phyloP scores from a whole-genome alignment of 805 yeast genomes.

The Maudiozyma bulderi region DNA sequence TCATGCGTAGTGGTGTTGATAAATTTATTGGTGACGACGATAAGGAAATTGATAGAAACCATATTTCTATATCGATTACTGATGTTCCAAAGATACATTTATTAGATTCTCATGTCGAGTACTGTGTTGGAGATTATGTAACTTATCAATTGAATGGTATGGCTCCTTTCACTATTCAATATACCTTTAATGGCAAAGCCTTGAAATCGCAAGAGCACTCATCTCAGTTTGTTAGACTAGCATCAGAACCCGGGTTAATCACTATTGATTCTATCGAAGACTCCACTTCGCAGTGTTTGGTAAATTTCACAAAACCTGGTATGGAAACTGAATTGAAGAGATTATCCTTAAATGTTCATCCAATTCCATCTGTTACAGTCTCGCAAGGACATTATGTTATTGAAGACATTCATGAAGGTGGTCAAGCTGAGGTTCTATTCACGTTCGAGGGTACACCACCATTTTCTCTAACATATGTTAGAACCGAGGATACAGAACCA shows the following conservation, averaged over 20 bases:
- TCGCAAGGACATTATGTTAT: conserved; percentile 66
- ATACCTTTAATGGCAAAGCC: conserved; percentile 55
- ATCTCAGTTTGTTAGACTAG: conserved; percentile 54
- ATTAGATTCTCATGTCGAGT: conserved; percentile 37
- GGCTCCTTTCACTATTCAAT: conserved; percentile 69
- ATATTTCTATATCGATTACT: conserved; percentile 51
- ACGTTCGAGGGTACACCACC: conserved; percentile 86
- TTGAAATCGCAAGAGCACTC: conserved; percentile 47
- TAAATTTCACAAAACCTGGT: conserved; percentile 40
- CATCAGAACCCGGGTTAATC: conserved; percentile 73
- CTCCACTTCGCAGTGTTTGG: conserved; percentile 62
- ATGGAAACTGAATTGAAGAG: conserved; percentile 27
- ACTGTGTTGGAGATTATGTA: conserved; percentile 90
- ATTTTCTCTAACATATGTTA: conserved; percentile 71
- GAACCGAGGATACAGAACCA: conserved; percentile 45
- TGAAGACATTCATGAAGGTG: conserved; percentile 90
- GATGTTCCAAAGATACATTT: conserved; percentile 63
- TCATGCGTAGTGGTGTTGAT: conserved; percentile 64
- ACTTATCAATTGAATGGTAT: conserved; percentile 66
- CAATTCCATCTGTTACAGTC: conserved; percentile 72
- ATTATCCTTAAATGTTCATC: conserved; percentile 37
- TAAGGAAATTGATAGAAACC: conserved; percentile 26
- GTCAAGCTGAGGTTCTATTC: conserved; percentile 79
- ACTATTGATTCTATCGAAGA: conserved; percentile 62
- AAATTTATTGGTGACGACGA: conserved; percentile 26